Base-by-base conservation (phyloP, 805 yeast genomes). In the Isabelozyma pseudorhagii region DNA sequence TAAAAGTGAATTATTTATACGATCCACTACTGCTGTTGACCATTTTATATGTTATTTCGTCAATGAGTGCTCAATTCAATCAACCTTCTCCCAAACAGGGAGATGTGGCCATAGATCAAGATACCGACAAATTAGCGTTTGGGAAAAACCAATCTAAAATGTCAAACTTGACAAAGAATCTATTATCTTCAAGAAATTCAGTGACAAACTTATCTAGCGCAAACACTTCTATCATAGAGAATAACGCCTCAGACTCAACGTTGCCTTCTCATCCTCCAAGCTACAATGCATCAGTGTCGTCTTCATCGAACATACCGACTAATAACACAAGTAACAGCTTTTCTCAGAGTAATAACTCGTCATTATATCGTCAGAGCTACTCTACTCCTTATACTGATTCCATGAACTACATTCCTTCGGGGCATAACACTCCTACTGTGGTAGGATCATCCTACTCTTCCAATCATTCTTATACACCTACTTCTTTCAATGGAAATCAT, bases 361-460 rank as follows among this genome's bases (percentile, higher is more conserved):
- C 45, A 7, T 17, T 42, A 13, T 31, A 42, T 31, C 45, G 45
- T 42, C 45, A 46, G 17, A 46, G 43, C 21, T 39, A 44, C 17
- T 40, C 44, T 5, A 46, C 41, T 28, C 50, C 46, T 21, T 46
- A 49, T 17, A 49, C 52, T 40, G 56, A 59, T 46, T 50, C 60
- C 7, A 38, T 60, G 46, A 59, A 64, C 57, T 69, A 68, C 54
- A 66, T 73, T 28, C 78, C 79, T 40, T 59, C 75, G 42, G 66
- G 71, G 46, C 75, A 74, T 57, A 71, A 72, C 58, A 67, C 79
- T 31, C 74, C 80, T 7, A 68, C 75, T 6, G 71, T 69, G 36
- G 69, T 74, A 25, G 66, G 75, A 46, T 61, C 72, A 11, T 69
- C 79, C n/a, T 74, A 75, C 51, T 62, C 75, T 13, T 67, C 74